Percentiles rank a stretch among this genome's conserved stretches.
These are phyloP conservation scores for Benincasa hispida DNA, from an alignment of 306 rosid species.

Conservation along the genomic window DNA sequence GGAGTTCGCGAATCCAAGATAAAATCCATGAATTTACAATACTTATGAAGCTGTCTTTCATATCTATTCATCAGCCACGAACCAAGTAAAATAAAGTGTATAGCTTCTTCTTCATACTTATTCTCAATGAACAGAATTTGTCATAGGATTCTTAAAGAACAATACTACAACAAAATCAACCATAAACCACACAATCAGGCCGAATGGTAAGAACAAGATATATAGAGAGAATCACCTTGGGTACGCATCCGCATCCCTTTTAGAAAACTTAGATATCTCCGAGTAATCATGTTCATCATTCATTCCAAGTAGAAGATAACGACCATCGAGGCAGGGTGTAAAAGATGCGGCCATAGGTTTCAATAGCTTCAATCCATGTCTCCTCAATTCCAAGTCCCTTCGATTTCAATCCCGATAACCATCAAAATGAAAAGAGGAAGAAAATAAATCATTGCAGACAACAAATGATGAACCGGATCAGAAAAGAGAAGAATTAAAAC, in stretches of 20 bases:
- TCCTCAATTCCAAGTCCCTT: conserved; percentile 48
- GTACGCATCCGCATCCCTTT: conserved; percentile 48
- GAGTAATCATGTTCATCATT: conserved; percentile 34
- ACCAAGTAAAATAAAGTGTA: neutral
- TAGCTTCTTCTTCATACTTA: too few species aligned
- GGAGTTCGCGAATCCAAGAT: conserved; percentile 65
- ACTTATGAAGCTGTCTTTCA: conserved; percentile 57
- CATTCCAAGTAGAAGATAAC: conserved; percentile 55
- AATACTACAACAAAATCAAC: neutral
- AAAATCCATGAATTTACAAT: conserved; percentile 56
- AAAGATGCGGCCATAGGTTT: conserved; percentile 52
- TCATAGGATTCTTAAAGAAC: neutral
- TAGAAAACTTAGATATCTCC: conserved; percentile 66
- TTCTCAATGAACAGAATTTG: neutral
- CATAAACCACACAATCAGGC: neutral
- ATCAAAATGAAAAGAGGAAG: neutral
- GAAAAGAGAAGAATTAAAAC: neutral
- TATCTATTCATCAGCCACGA: conserved; percentile 26
- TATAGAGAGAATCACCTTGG: conserved; percentile 24
- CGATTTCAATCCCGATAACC: neutral
- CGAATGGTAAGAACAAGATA: neutral
- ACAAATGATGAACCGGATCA: neutral
- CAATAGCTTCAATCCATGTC: conserved; percentile 72
- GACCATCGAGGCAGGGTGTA: conserved; percentile 70
- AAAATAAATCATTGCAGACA: neutral